A percentile compares a stretch with the other conserved stretches of the same genome.
These are phyloP conservation scores for Evernia prunastri DNA, from an alignment of 495 filamentous ascomycete genomes.

Conservation along the genomic window DNA sequence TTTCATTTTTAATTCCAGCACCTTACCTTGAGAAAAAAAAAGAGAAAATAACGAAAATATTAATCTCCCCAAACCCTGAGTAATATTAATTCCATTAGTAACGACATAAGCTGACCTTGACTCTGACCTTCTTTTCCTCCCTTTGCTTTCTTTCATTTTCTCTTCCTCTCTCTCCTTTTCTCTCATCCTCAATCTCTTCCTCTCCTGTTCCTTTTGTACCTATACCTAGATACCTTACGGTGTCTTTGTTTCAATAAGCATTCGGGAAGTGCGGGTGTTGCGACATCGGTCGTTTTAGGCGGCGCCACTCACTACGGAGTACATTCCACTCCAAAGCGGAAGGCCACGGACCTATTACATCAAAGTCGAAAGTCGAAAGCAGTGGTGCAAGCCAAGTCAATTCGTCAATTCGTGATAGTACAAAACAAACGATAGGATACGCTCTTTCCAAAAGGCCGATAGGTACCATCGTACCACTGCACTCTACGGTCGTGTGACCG, in stretches of 20 bases:
- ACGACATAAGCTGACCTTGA: slow-evolving; percentile 14
- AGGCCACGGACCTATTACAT: slow-evolving; percentile 1
- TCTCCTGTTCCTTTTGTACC: too few species aligned
- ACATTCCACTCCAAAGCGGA: slow-evolving; percentile 16
- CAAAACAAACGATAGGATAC: not conserved
- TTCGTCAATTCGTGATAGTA: not conserved
- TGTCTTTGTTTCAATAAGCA: not conserved
- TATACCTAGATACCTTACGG: too few species aligned
- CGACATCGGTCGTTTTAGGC: not conserved
- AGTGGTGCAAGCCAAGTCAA: not conserved
- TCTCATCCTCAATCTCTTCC: not conserved
- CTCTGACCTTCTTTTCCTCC: not conserved
- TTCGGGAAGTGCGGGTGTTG: not conserved
- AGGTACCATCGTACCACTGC: not conserved
- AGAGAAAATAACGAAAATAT: too few species aligned
- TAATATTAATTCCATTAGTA: too few species aligned
- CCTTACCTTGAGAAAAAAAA: too few species aligned
- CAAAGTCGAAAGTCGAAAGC: not conserved
- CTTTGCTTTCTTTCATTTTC: not conserved
- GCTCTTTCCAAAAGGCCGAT: not conserved
- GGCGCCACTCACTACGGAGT: slow-evolving; percentile 3
- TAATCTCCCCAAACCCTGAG: slow-evolving; percentile 2
- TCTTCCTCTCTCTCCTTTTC: not conserved
- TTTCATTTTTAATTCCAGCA: slow-evolving; percentile 6
- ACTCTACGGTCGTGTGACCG: not conserved